Conservation (phyloP, 768 basidiomycete genomes). For the Lactifluus subvellereus region DNA sequence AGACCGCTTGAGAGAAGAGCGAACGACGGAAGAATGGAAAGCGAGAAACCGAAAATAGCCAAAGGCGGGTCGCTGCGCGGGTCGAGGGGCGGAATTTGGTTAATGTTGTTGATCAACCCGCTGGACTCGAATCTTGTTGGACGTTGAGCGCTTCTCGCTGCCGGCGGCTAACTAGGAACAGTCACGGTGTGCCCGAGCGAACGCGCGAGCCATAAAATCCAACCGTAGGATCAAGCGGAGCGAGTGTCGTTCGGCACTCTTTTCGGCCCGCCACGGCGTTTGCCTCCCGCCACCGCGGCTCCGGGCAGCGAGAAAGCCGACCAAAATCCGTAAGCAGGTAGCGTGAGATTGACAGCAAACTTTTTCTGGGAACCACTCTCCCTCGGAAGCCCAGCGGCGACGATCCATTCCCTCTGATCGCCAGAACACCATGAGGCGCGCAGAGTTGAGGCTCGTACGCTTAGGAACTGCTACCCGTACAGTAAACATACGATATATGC, state of each 20-base stretch:
- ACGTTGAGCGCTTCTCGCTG: constrained; percentile 19
- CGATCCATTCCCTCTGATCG: background rate
- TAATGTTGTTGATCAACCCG: constrained; percentile 21
- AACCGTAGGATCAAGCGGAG: constrained; percentile 18
- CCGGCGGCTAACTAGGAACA: constrained; percentile 18
- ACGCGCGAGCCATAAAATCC: constrained; percentile 9
- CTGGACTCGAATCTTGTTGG: constrained; percentile 22
- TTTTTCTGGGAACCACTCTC: background rate
- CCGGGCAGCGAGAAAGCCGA: constrained; percentile 9
- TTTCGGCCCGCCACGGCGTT: constrained; percentile 12
- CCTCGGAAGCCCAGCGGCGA: background rate
- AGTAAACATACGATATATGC: background rate
- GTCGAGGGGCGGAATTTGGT: constrained; percentile 12
- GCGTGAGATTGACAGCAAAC: background rate
- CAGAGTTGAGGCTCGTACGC: background rate
- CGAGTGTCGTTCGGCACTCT: constrained; percentile 7
- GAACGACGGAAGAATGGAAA: constrained; percentile 5
- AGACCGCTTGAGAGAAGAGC: constrained; percentile 6
- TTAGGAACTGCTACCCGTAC: background rate
- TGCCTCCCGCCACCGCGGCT: constrained; percentile 5
- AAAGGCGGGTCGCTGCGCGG: constrained; percentile 2
- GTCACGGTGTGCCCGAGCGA: background rate
- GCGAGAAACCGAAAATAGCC: constrained; percentile 4
- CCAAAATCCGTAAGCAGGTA: background rate
- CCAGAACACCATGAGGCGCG: background rate